Evolutionary conservation across 2,329 filamentous ascomycete genomes (phyloP), one percentile per base, ranked within the genome.

Genomic region (Pseudogymnoascus sp.): DNA sequence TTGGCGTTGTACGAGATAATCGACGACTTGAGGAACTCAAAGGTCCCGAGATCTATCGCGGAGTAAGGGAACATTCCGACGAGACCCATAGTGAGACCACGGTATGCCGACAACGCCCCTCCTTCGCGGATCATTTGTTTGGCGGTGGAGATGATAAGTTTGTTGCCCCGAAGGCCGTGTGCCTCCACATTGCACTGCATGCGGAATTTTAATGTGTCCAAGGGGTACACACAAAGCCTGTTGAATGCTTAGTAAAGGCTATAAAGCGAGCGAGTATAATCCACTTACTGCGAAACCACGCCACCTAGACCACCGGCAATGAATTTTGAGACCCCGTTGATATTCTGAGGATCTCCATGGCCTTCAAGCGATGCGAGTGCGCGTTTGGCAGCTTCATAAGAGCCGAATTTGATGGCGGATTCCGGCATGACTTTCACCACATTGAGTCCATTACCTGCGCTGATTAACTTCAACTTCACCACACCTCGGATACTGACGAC

Each of bases 361-460:
- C 94, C 94, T 79, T 97, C 94, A 58, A 97, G 75, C 63, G 84
- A 86, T 57, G 93, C 91, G 63, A 97, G 84, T 3, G 88, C 84
- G 64, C 91, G 86, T 78, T 97, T 99, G 7, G 91, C 88, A 59
- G 91, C 91, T 83, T 99, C 94, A 71, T 97, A 99, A 18, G 92
- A 93, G 63, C 94, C 94, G 73, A 99, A 99, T 75, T 97, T 96
- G 72, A 99, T 96, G 25, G 94, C 93, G 28, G 93, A 97, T 76
- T 99, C 94, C 0, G 94, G 94, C 91, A 97, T 96, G 63, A 99
- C 94, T 75, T 99, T 99, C 70, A 97, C 75, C 2, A 99, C 91
- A 68, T 99, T 99, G 67, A 99, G 79, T 3, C 94, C 94, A 70
- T 99, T 99, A 37, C 94, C 92, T 96, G 68, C 20, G 25, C 35